Conservation (phyloP, 2,329 filamentous ascomycete genomes). For the Rutstroemia sp. region DNA sequence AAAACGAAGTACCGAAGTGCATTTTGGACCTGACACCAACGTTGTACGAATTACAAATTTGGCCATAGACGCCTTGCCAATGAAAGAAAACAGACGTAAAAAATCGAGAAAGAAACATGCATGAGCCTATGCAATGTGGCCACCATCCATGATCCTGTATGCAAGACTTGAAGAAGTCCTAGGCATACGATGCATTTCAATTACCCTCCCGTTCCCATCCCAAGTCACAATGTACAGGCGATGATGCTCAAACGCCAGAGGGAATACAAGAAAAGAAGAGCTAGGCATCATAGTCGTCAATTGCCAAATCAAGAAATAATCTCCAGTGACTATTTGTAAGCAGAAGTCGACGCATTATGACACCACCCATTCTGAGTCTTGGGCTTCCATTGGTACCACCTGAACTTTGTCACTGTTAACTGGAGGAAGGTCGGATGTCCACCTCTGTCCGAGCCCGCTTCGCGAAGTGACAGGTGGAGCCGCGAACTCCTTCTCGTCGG, state of each 20-base stretch:
- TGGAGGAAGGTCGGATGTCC: slow-evolving; percentile 15
- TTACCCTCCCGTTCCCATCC: slow-evolving; percentile 1
- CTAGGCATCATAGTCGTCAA: background rate
- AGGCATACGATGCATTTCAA: slow-evolving; percentile 6
- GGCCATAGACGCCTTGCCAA: slow-evolving; percentile 4
- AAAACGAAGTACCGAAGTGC: background rate
- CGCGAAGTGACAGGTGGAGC: slow-evolving; percentile 16
- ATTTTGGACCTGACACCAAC: background rate
- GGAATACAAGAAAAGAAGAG: slow-evolving; percentile 5
- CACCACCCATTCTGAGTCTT: slow-evolving; percentile 29
- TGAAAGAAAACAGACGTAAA: background rate
- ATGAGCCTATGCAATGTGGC: slow-evolving; percentile 10
- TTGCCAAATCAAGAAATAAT: background rate
- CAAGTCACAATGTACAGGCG: slow-evolving; percentile 6
- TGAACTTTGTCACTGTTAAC: slow-evolving; percentile 15
- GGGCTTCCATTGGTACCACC: slow-evolving; percentile 13
- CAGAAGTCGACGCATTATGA: slow-evolving; percentile 13
- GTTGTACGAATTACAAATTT: background rate
- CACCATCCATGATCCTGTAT: slow-evolving; percentile 7
- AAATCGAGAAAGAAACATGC: slow-evolving; percentile 1
- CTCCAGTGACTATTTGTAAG: background rate
- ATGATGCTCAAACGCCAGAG: slow-evolving; percentile 9
- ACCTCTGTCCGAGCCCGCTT: slow-evolving; percentile 21
- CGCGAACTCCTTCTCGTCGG: slow-evolving; percentile 18
- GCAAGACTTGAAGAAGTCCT: slow-evolving; percentile 6